Base-by-base conservation (phyloP, 495 filamentous ascomycete species). In the Penicillium maclennaniae region DNA sequence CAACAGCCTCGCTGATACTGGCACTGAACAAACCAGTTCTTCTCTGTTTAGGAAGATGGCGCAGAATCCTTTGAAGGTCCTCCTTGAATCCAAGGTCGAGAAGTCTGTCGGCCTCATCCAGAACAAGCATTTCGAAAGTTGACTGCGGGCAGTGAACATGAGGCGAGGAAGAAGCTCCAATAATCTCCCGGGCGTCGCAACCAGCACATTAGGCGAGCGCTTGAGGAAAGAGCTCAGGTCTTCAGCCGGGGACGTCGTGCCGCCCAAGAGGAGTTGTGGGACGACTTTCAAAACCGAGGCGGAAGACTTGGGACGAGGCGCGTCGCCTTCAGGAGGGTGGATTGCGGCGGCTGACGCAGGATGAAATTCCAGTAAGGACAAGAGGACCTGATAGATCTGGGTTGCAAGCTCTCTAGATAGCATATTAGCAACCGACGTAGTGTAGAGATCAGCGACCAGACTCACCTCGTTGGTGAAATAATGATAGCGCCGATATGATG, bases 31-130 rank as follows among this genome's bases (percentile, higher is more conserved):
- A 74, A 1, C 93, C 93, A 0, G 95, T 98, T 15, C 93, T 79
- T 34, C 93, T 77, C 64, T 98, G 95, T 63, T 97, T 98, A 3
- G 93, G 95, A 12, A 98, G 73, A 9, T 87, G 80, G 10, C 83
- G 78, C 27, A 97, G 72, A 47, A 98, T 98, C 44, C 83, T 87
- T 46, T 90, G 88, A 5, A 98, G 72, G 56, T 93, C 88, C 7
- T 92, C 84, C 62, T 91, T 91, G 74, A 98, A 97, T 8, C 95
- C 95, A n/a, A 97, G 76, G 69, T 98, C 95, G 7, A 98, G 74
- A 21, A 98, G 72, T 48, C 95, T 75, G 65, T 98, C 93, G 39
- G 93, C 93, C 70, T 98, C 93, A 62, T 98, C 93, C 46, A 98
- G 77, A 43, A 98, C 87, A 12, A 98, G 79, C 51, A 88, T 83